Evolutionary conservation across 345 rosid genomes (phyloP), one percentile per base, ranked within the genome.

Genomic region (Carallia brachiata): DNA sequence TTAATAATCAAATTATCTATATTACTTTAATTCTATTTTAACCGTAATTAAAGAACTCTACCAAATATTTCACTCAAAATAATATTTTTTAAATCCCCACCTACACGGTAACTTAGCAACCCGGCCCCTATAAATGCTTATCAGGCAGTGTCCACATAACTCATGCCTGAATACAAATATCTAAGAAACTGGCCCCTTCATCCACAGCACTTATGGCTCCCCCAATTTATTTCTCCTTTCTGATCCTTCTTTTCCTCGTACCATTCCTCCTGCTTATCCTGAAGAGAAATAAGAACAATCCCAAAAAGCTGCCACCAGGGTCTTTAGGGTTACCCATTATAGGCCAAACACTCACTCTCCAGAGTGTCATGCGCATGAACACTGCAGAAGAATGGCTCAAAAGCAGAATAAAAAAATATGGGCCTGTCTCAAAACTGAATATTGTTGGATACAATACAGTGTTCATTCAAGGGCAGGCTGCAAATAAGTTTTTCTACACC

Each of bases 261-360:
- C 75, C 83, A 39, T 36, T 75, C 63, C 66, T 57, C 63, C 27
- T 80, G 9, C 32, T 55, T 15, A 4, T 55, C 60, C 10, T 68
- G 17, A 59, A 36, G 8, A 64, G 55, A 36, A 50, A 48, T 16
- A 32, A 61, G 19, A 27, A 36, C 50, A 32, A 52, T 6, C 64
- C 79, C n/a, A 78, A 67, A 70, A 71, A 15, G 6, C 67, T 82
- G n/a, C 85, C 85, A 17, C 85, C 84, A 4, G 85, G 88, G 39
- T 78, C 81, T 7, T 8, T 82, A 30, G 84, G 85, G 3, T 9
- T 78, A 0, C 88, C 83, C 28, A 8, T 82, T 1, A 73, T 84
- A 34, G 81, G 88, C 62, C 81, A 80, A 63, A 82, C 81, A 72
- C 63, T 84, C 1, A 8, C 67, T 23, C 64, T 84, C 6, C 78